Conservation (phyloP, 2,329 filamentous ascomycete genomes). For the Knoxdaviesia proteae region DNA sequence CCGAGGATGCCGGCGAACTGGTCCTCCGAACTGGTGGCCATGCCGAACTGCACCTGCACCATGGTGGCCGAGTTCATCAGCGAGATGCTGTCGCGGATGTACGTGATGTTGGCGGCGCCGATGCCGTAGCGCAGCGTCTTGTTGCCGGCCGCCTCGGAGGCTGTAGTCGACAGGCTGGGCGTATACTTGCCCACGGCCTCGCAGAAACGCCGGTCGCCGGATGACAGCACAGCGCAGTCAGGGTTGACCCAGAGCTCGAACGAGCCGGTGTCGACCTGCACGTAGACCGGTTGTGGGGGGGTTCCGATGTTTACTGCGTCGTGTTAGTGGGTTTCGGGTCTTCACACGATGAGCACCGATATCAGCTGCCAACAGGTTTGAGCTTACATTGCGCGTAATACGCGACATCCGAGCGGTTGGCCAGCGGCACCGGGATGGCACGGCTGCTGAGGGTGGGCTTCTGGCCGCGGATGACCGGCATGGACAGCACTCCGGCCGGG, state of each 20-base stretch:
- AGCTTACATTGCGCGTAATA: conserved; percentile 27
- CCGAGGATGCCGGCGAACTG: conserved; percentile 45
- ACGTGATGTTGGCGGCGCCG: conserved; percentile 27
- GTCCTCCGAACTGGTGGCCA: conserved; percentile 29
- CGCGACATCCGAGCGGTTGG: conserved; percentile 30
- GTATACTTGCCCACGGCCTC: conserved; percentile 22
- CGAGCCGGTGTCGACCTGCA: conserved; percentile 37
- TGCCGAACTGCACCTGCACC: conserved; percentile 41
- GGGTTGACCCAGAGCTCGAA: conserved; percentile 45
- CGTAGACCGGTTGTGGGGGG: conserved; percentile 28
- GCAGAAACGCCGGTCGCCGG: conserved; percentile 22
- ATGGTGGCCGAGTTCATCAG: conserved; percentile 19
- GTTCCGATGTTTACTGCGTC: conserved; percentile 26
- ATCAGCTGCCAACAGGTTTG: neutral
- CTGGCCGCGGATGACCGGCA: conserved; percentile 12
- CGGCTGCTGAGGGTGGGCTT: conserved; percentile 16
- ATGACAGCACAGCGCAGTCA: conserved; percentile 20
- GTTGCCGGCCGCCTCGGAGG: conserved; percentile 11
- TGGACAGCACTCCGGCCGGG: conserved; percentile 8
- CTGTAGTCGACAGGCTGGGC: conserved; percentile 18
- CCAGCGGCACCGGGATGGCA: conserved; percentile 21
- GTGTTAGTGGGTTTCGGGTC: neutral
- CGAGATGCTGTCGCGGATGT: conserved; percentile 23
- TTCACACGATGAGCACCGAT: neutral
- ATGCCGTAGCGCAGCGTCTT: conserved; percentile 29